Conservation (phyloP, 2,329 filamentous ascomycete genomes). For the Pezicula neosporulosa region DNA sequence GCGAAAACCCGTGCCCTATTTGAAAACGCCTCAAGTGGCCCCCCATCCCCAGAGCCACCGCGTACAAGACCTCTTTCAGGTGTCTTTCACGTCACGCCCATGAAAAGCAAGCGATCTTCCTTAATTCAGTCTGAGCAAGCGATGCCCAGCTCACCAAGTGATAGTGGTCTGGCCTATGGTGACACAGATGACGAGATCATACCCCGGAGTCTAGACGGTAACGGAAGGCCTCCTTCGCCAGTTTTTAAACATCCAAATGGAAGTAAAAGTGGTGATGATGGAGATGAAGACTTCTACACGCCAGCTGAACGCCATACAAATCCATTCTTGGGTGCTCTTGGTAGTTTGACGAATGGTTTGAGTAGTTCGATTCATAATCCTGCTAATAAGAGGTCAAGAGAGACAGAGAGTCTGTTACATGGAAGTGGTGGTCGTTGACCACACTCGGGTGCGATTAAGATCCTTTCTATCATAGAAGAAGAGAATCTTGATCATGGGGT, state of each 20-base stretch:
- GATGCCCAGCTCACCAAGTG: too few species aligned
- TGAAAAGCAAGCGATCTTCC: slow-evolving; percentile 5
- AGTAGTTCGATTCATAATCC: slow-evolving; percentile 16
- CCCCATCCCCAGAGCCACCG: background rate
- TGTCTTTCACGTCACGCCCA: slow-evolving; percentile 3
- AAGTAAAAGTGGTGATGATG: background rate
- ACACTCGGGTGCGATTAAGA: slow-evolving; percentile 3
- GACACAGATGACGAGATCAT: slow-evolving; percentile 8
- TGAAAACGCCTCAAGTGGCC: slow-evolving; percentile 13
- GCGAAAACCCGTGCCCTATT: slow-evolving; percentile 24
- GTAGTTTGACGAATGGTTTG: slow-evolving; percentile 6
- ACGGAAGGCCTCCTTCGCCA: slow-evolving; percentile 12
- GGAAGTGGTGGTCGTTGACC: slow-evolving; percentile 1
- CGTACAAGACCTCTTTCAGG: slow-evolving; percentile 4
- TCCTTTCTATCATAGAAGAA: background rate
- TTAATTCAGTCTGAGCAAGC: slow-evolving; percentile 2
- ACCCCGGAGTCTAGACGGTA: slow-evolving; percentile 10
- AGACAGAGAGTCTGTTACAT: slow-evolving; percentile 1
- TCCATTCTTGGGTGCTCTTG: slow-evolving; percentile 12
- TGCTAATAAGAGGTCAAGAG: background rate
- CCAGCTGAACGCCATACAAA: background rate
- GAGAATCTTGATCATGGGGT: background rate
- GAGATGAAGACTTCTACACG: background rate
- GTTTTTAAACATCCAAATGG: slow-evolving; percentile 4
- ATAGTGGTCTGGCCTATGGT: background rate